Evolutionary conservation across 768 basidiomycete species (phyloP).

Genomic region (Leccinum boreale): DNA sequence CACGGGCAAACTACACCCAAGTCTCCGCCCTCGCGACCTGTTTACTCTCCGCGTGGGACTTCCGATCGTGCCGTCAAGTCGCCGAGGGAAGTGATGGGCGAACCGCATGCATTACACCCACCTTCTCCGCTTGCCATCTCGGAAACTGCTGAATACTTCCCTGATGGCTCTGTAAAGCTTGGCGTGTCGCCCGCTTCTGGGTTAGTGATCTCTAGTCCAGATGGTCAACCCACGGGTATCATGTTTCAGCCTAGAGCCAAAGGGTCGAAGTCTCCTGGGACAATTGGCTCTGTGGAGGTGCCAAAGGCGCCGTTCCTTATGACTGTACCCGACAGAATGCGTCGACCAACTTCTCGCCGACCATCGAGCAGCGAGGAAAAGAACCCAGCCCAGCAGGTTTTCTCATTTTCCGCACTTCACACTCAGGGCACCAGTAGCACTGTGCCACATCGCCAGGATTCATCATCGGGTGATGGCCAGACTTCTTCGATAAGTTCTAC

Average conservation of each 20-base stretch:
- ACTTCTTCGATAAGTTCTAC: conserved; percentile 1
- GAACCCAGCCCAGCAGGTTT: conserved; percentile 18
- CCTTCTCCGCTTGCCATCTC: conserved; percentile 71
- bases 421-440: conserved; percentile 11
- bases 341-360: conserved; percentile 25
- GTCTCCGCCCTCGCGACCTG: conserved; percentile 44
- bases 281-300: conserved; percentile 39
- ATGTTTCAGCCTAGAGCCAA: conserved; percentile 81
- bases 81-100: conserved; percentile 41
- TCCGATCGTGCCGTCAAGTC: conserved; percentile 65
- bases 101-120: conserved; percentile 42
- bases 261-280: conserved; percentile 35
- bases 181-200: conserved; percentile 81
- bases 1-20: conserved; percentile 33
- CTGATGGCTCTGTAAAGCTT: conserved; percentile 64
- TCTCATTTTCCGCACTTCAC: conserved; percentile 32
- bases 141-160: conserved; percentile 66
- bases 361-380: conserved; percentile 28
- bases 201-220: conserved; percentile 86
- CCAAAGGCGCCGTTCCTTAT: conserved; percentile 40
- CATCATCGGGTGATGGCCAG: conserved; percentile 19
- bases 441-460: conserved; percentile 23
- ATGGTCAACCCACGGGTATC: conserved; percentile 92
- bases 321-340: conserved; percentile 26
- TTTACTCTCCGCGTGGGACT: conserved; percentile 46